These are phyloP conservation scores for Inonotus hispidus DNA, from an alignment of 1,284 basidiomycete species.

Conservation along the genomic window DNA sequence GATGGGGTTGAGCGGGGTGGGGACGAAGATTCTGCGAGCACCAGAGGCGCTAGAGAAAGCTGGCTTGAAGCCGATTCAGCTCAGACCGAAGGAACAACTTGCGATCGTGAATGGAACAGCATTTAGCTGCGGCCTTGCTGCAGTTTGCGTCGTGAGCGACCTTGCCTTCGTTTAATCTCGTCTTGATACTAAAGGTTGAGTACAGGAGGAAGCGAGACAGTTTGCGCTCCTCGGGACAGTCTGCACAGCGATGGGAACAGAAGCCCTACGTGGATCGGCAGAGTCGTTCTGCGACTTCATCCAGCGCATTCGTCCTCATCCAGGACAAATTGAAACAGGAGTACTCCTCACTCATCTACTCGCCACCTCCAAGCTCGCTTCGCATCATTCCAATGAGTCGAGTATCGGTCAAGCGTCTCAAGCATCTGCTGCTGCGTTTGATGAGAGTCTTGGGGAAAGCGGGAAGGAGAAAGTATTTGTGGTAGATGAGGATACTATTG, in stretches of 20 bases:
- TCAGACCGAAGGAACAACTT: slow-evolving; percentile 79
- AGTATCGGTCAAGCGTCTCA: too few species aligned
- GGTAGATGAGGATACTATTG: slow-evolving; percentile 35
- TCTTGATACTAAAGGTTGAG: too few species aligned
- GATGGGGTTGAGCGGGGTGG: slow-evolving; percentile 14
- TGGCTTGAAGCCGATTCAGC: slow-evolving; percentile 59
- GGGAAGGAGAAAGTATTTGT: slow-evolving; percentile 36
- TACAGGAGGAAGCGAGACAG: slow-evolving; percentile 57
- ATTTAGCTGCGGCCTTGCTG: slow-evolving; percentile 53
- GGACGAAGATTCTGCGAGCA: slow-evolving; percentile 56
- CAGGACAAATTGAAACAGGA: slow-evolving; percentile 76
- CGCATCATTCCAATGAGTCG: slow-evolving; percentile 38
- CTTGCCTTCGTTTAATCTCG: too few species aligned
- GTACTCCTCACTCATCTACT: slow-evolving; percentile 65
- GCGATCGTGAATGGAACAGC: slow-evolving; percentile 82
- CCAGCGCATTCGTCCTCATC: slow-evolving; percentile 73
- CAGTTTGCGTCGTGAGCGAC: slow-evolving; percentile 29
- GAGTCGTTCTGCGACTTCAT: slow-evolving; percentile 80
- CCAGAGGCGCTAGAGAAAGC: slow-evolving; percentile 62
- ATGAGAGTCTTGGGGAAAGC: slow-evolving; percentile 45
- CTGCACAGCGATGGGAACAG: slow-evolving; percentile 79
- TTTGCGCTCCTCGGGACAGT: slow-evolving; percentile 69
- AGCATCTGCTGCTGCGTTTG: background rate
- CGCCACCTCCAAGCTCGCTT: slow-evolving; percentile 64
- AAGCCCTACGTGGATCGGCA: slow-evolving; percentile 70